Conservation (phyloP, 2,329 filamentous ascomycete genomes). For the Metarhizium humberi region DNA sequence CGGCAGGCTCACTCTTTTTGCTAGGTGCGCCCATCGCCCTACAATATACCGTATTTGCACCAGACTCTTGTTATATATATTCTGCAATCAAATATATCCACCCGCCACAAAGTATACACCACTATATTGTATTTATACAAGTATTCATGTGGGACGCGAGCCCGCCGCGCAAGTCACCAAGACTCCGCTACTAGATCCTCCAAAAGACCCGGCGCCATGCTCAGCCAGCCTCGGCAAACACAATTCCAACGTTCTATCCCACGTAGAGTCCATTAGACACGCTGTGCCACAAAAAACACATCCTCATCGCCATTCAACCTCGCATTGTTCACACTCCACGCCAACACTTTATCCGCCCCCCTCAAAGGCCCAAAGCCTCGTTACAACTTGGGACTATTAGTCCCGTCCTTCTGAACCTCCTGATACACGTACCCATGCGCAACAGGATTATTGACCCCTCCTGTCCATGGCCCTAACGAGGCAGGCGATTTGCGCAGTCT, state of each 20-base stretch:
- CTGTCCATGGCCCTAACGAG: slow-evolving; percentile 10
- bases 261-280: neutral
- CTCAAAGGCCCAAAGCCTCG: neutral
- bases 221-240: neutral
- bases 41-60: no score
- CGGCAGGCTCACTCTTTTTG: no score
- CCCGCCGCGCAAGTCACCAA: no score
- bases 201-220: no score
- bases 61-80: no score
- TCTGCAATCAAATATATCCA: no score
- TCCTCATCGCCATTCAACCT: neutral
- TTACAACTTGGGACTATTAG: slow-evolving; percentile 29
- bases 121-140: no score
- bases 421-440: slow-evolving; percentile 54
- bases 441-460: slow-evolving; percentile 34
- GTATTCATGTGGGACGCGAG: no score
- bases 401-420: slow-evolving; percentile 25
- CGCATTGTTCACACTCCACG: slow-evolving; percentile 3
- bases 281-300: neutral
- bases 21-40: no score
- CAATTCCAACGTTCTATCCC: neutral
- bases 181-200: no score
- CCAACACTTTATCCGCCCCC: no score
- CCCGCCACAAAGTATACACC: no score
- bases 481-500: slow-evolving; percentile 48